Evolutionary conservation across 495 filamentous ascomycete genomes (phyloP).

Genomic region (Lophiotrema nucula): DNA sequence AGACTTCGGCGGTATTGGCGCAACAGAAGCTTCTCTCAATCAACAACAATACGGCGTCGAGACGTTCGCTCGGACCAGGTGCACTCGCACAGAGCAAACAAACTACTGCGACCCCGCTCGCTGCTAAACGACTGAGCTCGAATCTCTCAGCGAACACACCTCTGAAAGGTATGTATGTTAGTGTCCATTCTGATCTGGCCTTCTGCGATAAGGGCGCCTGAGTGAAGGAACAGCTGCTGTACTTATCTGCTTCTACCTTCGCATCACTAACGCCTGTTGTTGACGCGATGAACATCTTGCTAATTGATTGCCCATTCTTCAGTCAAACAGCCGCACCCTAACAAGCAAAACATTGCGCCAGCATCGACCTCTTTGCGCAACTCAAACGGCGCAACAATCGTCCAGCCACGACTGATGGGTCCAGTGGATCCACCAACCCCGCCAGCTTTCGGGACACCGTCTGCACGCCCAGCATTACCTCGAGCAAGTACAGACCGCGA

Average conservation of each 20-base stretch:
- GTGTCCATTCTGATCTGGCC: no score
- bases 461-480: not conserved
- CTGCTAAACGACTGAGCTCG: slow-evolving; percentile 12
- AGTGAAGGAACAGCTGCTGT: no score
- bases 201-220: no score
- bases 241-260: no score
- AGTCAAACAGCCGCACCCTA: no score
- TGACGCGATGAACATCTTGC: no score
- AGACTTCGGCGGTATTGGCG: not conserved
- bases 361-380: not conserved
- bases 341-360: no score
- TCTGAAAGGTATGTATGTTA: no score
- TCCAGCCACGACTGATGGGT: slow-evolving; percentile 26
- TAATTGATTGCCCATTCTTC: no score
- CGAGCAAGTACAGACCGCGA: slow-evolving; percentile 11
- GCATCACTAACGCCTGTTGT: no score
- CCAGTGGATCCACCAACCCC: slow-evolving; percentile 17
- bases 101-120: not conserved
- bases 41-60: no score
- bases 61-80: slow-evolving; percentile 4
- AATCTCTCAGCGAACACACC: slow-evolving; percentile 2
- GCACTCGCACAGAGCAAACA: slow-evolving; percentile 9
- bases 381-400: slow-evolving; percentile 4
- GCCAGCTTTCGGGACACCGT: not conserved
- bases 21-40: not conserved